These are phyloP conservation scores for Hyphopichia fennica DNA, from an alignment of 1,139 yeast species.

Conservation along the genomic window DNA sequence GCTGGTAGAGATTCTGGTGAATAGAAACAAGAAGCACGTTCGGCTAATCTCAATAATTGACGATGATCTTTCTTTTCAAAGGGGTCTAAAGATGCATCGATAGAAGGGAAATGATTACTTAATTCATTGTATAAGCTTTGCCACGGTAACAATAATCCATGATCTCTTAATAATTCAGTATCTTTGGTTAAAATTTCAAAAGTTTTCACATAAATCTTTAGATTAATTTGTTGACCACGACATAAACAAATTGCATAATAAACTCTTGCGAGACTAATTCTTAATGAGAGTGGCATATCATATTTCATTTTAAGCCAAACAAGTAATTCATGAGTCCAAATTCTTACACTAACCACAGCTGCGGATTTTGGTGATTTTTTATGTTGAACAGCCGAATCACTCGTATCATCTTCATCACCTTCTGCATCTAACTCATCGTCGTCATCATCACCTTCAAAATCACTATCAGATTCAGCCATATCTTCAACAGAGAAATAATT, in stretches of 20 bases:
- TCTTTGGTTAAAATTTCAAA: constrained; percentile 61
- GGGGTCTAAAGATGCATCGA: constrained; percentile 29
- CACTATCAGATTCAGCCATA: constrained; percentile 40
- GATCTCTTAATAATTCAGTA: constrained; percentile 35
- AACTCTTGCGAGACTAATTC: constrained; percentile 65
- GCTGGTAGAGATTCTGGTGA: constrained; percentile 35
- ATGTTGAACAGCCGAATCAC: constrained; percentile 40
- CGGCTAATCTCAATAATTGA: constrained; percentile 45
- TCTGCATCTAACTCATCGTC: constrained; percentile 35
- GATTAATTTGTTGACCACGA: constrained; percentile 69
- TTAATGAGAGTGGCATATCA: constrained; percentile 69
- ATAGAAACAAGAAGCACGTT: constrained; percentile 49
- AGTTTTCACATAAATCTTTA: constrained; percentile 63
- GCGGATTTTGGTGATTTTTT: constrained; percentile 68
- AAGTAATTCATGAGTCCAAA: constrained; percentile 87
- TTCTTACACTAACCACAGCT: constrained; percentile 70
- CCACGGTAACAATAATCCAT: constrained; percentile 55
- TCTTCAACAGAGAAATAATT: constrained; percentile 23
- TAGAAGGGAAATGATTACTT: constrained; percentile 30
- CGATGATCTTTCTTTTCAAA: constrained; percentile 45
- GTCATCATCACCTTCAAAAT: constrained; percentile 36
- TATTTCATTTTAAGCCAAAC: constrained; percentile 81
- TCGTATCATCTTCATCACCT: constrained; percentile 42
- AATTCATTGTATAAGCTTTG: constrained; percentile 43
- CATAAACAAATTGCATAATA: constrained; percentile 73